Evolutionary conservation across 116 monocot species (phyloP), one percentile per base, ranked within the genome.

Genomic region (Zostera marina): DNA sequence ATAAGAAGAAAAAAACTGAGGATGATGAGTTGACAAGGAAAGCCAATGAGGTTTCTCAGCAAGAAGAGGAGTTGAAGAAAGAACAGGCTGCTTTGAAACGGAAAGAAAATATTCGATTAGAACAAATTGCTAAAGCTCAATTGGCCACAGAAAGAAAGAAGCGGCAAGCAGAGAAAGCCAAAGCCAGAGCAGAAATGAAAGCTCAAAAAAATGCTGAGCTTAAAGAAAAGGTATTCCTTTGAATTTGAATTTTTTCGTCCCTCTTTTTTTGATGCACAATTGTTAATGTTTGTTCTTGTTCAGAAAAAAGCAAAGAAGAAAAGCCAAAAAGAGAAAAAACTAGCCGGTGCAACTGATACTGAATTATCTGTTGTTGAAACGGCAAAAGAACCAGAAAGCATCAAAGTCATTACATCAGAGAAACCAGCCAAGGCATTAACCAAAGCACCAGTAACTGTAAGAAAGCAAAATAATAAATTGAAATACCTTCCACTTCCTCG

Each of bases 81-180:
- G 72, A 77, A 62, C 78, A 60, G 49, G 72, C 44, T 61, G 80
- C 70, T 11, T 72, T 74, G 4, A 76, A 76, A 51, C 16, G 76
- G 63, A 92, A 81, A 69, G 92, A 92, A 56, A 60, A 62, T 46
- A 23, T 58, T 24, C 60, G 72, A 40, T 20, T 81, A 69, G 92
- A 92, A 69, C 87, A 92, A 59, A 83, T 61, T 49, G 74, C 70
- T 15, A 92, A 92, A 61, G 83, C 83, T 51, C 83, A 71, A 67
- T 81, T 87, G 47, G 92, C 92, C 41, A 87, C 83, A 52, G 92
- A 87, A 58, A 65, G 92, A 46, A 92, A 92, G 73, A 80, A 42
- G 60, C 59, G 72, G 11, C 75, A 78, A 42, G 72, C 72, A 42
- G 77, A 81, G 67, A 92, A 78, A 66, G 80, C 80, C 47, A 80